These are phyloP conservation scores for Auricularia cornea DNA, from an alignment of 768 basidiomycete species.

Conservation along the genomic window DNA sequence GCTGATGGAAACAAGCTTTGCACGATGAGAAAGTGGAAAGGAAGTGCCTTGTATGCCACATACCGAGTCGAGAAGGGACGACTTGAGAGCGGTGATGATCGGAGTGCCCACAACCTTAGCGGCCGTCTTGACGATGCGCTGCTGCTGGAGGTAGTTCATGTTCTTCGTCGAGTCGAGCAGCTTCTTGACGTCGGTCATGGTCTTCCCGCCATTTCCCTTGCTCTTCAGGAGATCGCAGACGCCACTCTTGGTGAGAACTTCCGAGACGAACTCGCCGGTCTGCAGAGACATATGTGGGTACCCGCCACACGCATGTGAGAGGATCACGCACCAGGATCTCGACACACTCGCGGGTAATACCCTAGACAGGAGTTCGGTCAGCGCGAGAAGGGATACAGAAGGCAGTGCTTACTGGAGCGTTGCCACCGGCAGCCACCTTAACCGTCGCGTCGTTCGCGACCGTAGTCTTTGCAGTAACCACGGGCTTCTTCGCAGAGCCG, in stretches of 20 bases:
- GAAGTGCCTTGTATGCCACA: too few relatives aligned
- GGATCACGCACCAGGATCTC: too few relatives aligned
- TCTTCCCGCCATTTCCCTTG: not conserved
- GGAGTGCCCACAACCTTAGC: not conserved
- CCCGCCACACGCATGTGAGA: too few relatives aligned
- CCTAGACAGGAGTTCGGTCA: too few relatives aligned
- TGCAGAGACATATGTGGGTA: too few relatives aligned
- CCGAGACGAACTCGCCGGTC: not conserved
- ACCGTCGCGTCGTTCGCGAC: too few relatives aligned
- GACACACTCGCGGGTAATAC: not conserved
- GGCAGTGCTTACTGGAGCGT: too few relatives aligned
- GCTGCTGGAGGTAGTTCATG: not conserved
- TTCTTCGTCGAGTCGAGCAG: not conserved
- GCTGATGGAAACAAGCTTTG: too few relatives aligned
- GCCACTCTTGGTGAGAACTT: not conserved
- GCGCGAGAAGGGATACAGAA: too few relatives aligned
- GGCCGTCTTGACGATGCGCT: not conserved
- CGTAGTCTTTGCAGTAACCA: not conserved
- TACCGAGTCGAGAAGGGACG: not conserved
- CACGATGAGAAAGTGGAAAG: not conserved
- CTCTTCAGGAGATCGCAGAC: conserved; percentile 1
- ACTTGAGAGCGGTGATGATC: not conserved
- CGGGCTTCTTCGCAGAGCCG: not conserved
- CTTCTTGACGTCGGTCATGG: not conserved
- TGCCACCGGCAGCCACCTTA: not conserved